Evolutionary conservation across 371 early-diverging fungal genomes (phyloP).

Genomic region (Lichtheimia hyalospora): DNA sequence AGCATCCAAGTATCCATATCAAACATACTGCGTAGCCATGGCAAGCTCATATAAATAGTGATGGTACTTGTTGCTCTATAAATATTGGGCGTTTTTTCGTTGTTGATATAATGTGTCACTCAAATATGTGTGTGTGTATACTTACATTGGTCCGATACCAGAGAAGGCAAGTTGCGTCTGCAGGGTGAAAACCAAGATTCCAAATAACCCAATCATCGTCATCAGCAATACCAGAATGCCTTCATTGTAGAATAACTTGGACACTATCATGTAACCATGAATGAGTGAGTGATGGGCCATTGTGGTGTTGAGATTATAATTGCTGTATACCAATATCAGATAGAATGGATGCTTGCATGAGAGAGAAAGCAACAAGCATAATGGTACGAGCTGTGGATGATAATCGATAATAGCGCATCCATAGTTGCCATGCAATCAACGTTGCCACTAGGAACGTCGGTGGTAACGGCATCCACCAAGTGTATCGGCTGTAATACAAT

Average conservation of each 20-base stretch:
- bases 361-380: constrained; percentile 25
- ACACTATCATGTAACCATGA: constrained; percentile 18
- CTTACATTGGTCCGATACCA: constrained; percentile 37
- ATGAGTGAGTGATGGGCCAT: neutral
- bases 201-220: constrained; percentile 22
- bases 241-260: constrained; percentile 22
- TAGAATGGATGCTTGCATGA: constrained; percentile 25
- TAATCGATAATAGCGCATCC: constrained; percentile 39
- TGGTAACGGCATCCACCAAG: constrained; percentile 38
- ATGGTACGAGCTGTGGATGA: constrained; percentile 15
- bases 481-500: constrained; percentile 19
- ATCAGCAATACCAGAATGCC: constrained; percentile 32
- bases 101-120: neutral
- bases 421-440: constrained; percentile 34
- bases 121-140: neutral
- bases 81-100: neutral
- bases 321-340: constrained; percentile 27
- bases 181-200: constrained; percentile 25
- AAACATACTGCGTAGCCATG: constrained; percentile 21
- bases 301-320: too few species aligned
- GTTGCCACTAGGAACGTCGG: constrained; percentile 22
- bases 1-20: constrained; percentile 25
- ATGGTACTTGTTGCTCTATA: constrained; percentile 24
- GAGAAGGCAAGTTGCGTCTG: constrained; percentile 28
- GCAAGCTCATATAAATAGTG: constrained; percentile 24